Evolutionary conservation across 768 basidiomycete species (phyloP).

Genomic region (Auriscalpium microsporum): DNA sequence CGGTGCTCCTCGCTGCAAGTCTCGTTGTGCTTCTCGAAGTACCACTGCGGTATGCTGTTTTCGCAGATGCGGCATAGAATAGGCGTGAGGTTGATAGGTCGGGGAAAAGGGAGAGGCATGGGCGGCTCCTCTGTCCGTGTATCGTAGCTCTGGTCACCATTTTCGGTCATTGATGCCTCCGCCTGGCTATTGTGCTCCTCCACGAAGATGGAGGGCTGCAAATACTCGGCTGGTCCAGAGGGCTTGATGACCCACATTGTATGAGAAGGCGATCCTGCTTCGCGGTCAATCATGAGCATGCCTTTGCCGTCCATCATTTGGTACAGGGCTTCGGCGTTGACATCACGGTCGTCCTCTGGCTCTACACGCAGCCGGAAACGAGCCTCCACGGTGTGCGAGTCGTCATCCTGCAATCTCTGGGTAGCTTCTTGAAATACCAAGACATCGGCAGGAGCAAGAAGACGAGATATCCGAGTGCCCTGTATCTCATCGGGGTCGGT

Average conservation of each 20-base stretch:
- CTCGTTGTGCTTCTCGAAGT: conserved; percentile 99
- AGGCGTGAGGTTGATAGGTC: conserved; percentile 70
- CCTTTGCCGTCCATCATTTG: conserved; percentile 96
- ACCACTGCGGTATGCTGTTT: conserved; percentile 94
- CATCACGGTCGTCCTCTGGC: conserved; percentile 46
- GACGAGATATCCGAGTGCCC: conserved; percentile 71
- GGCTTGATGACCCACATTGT: conserved; percentile 98
- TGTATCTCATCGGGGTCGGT: conserved; percentile 73
- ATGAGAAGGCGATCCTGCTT: conserved; percentile 81
- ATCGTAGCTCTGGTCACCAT: background rate
- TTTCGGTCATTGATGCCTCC: conserved; percentile 20
- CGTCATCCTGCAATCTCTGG: conserved; percentile 76
- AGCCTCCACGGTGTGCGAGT: conserved; percentile 90
- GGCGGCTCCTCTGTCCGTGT: conserved; percentile 25
- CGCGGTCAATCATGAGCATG: conserved; percentile 95
- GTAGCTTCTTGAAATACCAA: conserved; percentile 83
- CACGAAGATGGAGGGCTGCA: conserved; percentile 52
- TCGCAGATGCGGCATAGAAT: conserved; percentile 98
- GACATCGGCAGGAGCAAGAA: conserved; percentile 74
- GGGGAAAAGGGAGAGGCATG: conserved; percentile 67
- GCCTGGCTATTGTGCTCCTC: conserved; percentile 38
- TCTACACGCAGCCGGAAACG: conserved; percentile 80
- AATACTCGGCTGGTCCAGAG: conserved; percentile 59
- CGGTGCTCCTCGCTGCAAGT: conserved; percentile 95
- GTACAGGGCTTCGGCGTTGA: conserved; percentile 43